Evolutionary conservation across 2,329 filamentous ascomycete genomes (phyloP), one percentile per base, ranked within the genome.

Genomic region (Aspergillus sp.): DNA sequence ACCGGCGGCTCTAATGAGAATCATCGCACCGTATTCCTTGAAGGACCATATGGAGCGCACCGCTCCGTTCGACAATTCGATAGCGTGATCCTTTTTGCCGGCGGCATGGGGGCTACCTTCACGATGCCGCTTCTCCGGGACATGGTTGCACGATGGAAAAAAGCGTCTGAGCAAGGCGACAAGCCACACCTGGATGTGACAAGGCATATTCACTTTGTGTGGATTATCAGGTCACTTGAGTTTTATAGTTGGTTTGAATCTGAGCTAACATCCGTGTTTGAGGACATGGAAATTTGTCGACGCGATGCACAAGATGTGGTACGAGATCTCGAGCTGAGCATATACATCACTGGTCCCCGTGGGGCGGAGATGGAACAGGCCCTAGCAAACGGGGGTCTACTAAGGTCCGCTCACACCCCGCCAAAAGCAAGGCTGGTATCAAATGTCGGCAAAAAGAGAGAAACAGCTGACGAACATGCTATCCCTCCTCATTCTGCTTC

Each of bases 101-200:
- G 84, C 21, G 83, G 83, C 17, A 86, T 82, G 46, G 86, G 86
- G 2, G 82, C 81, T 23, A 84, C 83, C 0, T 87, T 84, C 63
- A 82, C 79, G 1, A 66, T 84, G 11, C 84, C 85, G 1, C 67
- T 85, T 2, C 72, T 86, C 37, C 78, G 84, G 24, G 80, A 86
- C 51, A 73, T 87, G n/a, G 70, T 85, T 1, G 70, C 75, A n/a
- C 74, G 70, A 23, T 82, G 77, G 77, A 73, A 66, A 40, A 67
- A 65, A 45, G 72, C 33, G 31, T n/a, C 24, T 47, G 27, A 5
- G 46, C 66, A 66, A 57, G 49, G 31, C 58, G 27, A 4, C 40
- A n/a, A 17, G 40, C n/a, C 52, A 31, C 57, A 66, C 3, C 64
- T 74, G 6, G 66, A 72, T 5, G 78, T 77, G 6, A 83, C 80